Conservation (phyloP, 768 basidiomycete genomes). For the Hirschioporus abietinus region DNA sequence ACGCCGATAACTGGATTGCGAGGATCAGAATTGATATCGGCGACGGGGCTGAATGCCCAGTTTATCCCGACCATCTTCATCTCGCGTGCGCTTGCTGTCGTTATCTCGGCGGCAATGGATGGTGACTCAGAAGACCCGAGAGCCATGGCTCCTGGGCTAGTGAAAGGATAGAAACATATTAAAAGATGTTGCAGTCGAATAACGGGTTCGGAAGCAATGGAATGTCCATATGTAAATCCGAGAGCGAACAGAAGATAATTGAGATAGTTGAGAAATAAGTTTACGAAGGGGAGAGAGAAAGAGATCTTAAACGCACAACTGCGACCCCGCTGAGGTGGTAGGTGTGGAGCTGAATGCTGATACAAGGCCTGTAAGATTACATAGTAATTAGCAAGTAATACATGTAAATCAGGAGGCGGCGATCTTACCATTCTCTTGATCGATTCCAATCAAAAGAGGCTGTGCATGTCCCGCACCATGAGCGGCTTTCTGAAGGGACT, state of each 20-base stretch:
- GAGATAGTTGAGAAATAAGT: not conserved
- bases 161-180: not conserved
- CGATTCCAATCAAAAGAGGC: slow-evolving; percentile 63
- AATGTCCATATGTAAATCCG: too few species aligned
- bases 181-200: too few species aligned
- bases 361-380: slow-evolving; percentile 45
- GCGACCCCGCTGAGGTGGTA: slow-evolving; percentile 45
- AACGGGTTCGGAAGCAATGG: too few species aligned
- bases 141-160: slow-evolving; percentile 71
- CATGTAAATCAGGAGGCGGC: not conserved
- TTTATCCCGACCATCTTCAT: slow-evolving; percentile 59
- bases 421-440: slow-evolving; percentile 65
- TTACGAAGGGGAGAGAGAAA: not conserved
- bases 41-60: slow-evolving; percentile 67
- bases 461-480: slow-evolving; percentile 47
- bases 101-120: slow-evolving; percentile 37
- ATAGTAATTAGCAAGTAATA: not conserved
- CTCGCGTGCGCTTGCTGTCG: slow-evolving; percentile 50
- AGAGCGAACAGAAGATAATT: too few species aligned
- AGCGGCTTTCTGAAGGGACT: slow-evolving; percentile 48
- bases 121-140: slow-evolving; percentile 49
- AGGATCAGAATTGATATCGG: slow-evolving; percentile 66
- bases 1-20: slow-evolving; percentile 75
- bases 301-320: slow-evolving; percentile 40
- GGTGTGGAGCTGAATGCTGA: slow-evolving; percentile 54